Conservation (phyloP, 202 grass and related monocot species). For the Thinopyrum obtusiflorum region DNA sequence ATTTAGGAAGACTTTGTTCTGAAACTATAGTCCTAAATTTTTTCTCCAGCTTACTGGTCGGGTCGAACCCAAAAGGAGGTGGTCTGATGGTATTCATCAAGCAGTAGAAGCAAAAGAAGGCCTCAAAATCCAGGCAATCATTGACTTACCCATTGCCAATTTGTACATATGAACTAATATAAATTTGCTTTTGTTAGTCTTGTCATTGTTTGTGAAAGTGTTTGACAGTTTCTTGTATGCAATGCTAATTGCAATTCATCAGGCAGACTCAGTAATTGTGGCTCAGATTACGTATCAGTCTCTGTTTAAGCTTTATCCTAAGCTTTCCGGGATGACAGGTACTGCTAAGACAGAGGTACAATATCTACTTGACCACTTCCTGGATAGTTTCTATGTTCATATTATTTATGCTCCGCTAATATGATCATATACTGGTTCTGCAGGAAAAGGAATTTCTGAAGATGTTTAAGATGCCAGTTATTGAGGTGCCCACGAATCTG, state of each 20-base stretch:
- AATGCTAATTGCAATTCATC: constrained; percentile 48
- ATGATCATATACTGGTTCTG: constrained; percentile 33
- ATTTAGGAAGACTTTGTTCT: constrained; percentile 20
- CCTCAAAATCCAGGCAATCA: constrained; percentile 75
- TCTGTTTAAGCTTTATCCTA: constrained; percentile 95
- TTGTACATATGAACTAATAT: constrained; percentile 7
- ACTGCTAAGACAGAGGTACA: constrained; percentile 96
- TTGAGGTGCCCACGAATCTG: constrained; percentile 95
- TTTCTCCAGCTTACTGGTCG: constrained; percentile 81
- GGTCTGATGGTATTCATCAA: constrained; percentile 99
- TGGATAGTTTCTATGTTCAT: neutral
- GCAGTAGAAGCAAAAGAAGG: constrained; percentile 99
- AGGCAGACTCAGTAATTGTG: constrained; percentile 96
- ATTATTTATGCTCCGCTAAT: constrained; percentile 5
- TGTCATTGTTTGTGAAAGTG: constrained; percentile 30
- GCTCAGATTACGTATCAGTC: constrained; percentile 99
- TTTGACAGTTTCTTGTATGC: constrained; percentile 21
- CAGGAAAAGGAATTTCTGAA: constrained; percentile 97
- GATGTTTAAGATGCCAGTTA: constrained; percentile 99
- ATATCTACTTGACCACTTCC: constrained; percentile 28
- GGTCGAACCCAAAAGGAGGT: constrained; percentile 93
- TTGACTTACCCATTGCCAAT: constrained; percentile 13
- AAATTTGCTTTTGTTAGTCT: neutral
- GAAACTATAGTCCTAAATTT: constrained; percentile 23
- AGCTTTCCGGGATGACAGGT: constrained; percentile 99